A percentile compares a stretch with the other conserved stretches of the same genome.
Conservation (phyloP, 1,139 yeast genomes). For the Geotrichum phurueaensis region DNA sequence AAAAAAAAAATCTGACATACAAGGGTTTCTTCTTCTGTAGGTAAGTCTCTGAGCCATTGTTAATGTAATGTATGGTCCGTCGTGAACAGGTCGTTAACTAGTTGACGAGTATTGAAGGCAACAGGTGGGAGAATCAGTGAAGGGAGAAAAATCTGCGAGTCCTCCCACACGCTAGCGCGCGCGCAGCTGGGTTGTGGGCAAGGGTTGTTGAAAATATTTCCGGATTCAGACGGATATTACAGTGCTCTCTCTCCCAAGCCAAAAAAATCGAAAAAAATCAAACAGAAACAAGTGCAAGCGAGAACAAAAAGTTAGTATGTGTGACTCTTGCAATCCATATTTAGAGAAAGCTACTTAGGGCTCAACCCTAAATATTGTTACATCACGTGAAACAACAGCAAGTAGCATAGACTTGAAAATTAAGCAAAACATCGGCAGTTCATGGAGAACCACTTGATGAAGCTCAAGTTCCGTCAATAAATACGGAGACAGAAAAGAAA, state of each 20-base stretch:
- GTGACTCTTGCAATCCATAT: neutral
- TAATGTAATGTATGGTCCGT: constrained; percentile 13
- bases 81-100: constrained; percentile 15
- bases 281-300: neutral
- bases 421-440: too few species aligned
- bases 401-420: too few species aligned
- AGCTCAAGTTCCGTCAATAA: neutral
- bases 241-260: neutral
- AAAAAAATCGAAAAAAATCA: neutral
- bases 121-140: constrained; percentile 7
- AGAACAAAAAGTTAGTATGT: neutral
- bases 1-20: constrained; percentile 8
- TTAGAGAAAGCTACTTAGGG: neutral
- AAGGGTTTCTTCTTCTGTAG: constrained; percentile 20
- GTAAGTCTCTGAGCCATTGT: constrained; percentile 19
- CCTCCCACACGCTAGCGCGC: neutral
- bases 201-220: constrained; percentile 4
- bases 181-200: neutral
- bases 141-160: constrained; percentile 3
- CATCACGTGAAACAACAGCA: neutral
- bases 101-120: constrained; percentile 8
- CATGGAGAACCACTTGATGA: too few species aligned
- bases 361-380: neutral
- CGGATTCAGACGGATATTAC: neutral
- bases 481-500: neutral